Evolutionary conservation across 768 basidiomycete genomes (phyloP).

Genomic region (Fibroporia radiculosa): DNA sequence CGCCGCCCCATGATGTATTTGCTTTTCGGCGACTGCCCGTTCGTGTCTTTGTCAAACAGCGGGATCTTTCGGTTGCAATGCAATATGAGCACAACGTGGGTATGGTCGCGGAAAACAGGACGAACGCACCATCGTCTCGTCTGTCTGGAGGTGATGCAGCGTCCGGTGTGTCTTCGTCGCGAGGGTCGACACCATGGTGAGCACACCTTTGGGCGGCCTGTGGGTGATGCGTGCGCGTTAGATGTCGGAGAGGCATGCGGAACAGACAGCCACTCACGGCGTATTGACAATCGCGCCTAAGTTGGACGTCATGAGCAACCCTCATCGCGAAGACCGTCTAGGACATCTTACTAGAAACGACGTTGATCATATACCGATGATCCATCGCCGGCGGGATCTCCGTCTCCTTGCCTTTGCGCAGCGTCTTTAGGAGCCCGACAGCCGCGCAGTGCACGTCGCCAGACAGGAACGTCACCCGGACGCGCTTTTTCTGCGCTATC

Average conservation of each 20-base stretch:
- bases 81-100: not conserved
- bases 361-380: slow-evolving; percentile 85
- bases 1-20: slow-evolving; percentile 82
- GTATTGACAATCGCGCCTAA: slow-evolving; percentile 93
- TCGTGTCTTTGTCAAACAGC: slow-evolving; percentile 68
- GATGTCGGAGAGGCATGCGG: not conserved
- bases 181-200: slow-evolving; percentile 73
- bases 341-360: slow-evolving; percentile 59
- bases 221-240: not conserved
- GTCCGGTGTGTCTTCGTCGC: slow-evolving; percentile 82
- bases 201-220: slow-evolving; percentile 61
- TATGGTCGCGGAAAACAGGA: no score
- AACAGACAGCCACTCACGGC: slow-evolving; percentile 47
- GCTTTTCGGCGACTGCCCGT: slow-evolving; percentile 67
- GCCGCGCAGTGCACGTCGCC: slow-evolving; percentile 95
- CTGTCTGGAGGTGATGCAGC: slow-evolving; percentile 73
- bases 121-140: slow-evolving; percentile 84
- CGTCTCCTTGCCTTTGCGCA: slow-evolving; percentile 38
- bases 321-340: not conserved
- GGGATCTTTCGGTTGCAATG: no score
- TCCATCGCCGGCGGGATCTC: slow-evolving; percentile 52
- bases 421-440: slow-evolving; percentile 70
- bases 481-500: slow-evolving; percentile 50
- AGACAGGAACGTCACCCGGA: slow-evolving; percentile 79
- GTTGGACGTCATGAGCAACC: not conserved